Conservation (phyloP, 176 grass and related monocot genomes). For the Rhipidocladum racemiflorum region DNA sequence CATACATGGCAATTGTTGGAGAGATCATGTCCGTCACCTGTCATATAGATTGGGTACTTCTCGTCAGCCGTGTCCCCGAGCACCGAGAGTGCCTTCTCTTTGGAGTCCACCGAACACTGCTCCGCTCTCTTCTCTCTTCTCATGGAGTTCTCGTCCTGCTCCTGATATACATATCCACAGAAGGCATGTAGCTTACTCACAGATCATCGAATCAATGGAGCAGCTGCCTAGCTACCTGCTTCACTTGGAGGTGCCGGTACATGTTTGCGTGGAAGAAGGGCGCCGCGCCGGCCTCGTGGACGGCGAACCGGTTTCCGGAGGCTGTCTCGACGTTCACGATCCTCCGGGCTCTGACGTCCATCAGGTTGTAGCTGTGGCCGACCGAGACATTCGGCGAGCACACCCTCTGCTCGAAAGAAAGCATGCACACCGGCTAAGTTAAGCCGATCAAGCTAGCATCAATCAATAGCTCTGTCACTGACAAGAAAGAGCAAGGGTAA, state of each 20-base stretch:
- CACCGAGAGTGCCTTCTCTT: conserved; percentile 47
- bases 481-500: neutral
- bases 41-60: conserved; percentile 83
- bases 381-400: conserved; percentile 47
- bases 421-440: neutral
- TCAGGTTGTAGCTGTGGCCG: conserved; percentile 88
- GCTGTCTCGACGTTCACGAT: conserved; percentile 82
- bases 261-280: conserved; percentile 91
- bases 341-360: conserved; percentile 53
- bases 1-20: too few relatives aligned
- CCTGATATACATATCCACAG: conserved; percentile 15
- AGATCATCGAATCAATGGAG: neutral
- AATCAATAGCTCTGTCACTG: neutral
- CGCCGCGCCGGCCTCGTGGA: conserved; percentile 42
- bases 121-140: conserved; percentile 62
- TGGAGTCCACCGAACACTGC: conserved; percentile 43
- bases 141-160: conserved; percentile 73
- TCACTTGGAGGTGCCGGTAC: conserved; percentile 68
- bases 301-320: conserved; percentile 46
- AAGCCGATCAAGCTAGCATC: neutral
- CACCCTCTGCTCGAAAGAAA: conserved; percentile 34
- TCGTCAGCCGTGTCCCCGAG: conserved; percentile 70
- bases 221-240: conserved; percentile 57
- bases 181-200: neutral
- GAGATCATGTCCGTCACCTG: conserved; percentile 37